phyloP scores from a whole-genome alignment of 2,329 filamentous ascomycete genomes.

The Phaeomoniella chlamydospora region DNA sequence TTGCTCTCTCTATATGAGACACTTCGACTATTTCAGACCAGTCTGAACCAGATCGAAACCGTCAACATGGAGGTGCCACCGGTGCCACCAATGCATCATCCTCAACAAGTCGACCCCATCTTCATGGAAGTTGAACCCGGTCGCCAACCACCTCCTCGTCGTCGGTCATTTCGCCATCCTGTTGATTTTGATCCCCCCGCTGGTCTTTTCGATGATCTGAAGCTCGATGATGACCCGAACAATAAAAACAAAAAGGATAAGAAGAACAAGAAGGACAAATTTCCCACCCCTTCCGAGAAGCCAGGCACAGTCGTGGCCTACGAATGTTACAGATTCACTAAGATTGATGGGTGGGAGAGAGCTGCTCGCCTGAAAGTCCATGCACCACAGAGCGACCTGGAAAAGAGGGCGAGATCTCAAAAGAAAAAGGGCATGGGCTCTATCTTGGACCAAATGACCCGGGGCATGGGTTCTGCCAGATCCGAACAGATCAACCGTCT shows the following conservation, averaged over 20 bases:
- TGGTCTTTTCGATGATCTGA: neutral
- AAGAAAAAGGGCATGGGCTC: slow-evolving; percentile 4
- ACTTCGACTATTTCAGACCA: too few relatives aligned
- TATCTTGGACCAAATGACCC: slow-evolving; percentile 13
- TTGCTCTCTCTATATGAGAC: too few relatives aligned
- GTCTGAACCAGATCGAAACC: too few relatives aligned
- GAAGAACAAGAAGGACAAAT: neutral
- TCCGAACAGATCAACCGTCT: slow-evolving; percentile 13
- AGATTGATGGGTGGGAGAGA: slow-evolving; percentile 12
- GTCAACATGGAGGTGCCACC: too few relatives aligned
- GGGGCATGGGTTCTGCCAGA: slow-evolving; percentile 10
- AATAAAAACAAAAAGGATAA: neutral
- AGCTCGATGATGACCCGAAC: neutral
- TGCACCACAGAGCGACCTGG: slow-evolving; percentile 12
- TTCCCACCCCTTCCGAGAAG: neutral
- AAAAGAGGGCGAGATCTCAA: slow-evolving; percentile 12
- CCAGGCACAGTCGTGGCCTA: slow-evolving; percentile 1
- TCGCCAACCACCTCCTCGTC: neutral
- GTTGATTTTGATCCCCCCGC: neutral
- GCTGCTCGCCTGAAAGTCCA: slow-evolving; percentile 11
- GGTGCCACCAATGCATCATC: too few relatives aligned
- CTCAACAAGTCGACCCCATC: too few relatives aligned
- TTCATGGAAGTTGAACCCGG: too few relatives aligned
- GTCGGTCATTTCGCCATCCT: neutral
- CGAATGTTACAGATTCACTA: slow-evolving; percentile 1